Base-by-base conservation (phyloP, 306 rosid genomes). In the Casuarina glauca region DNA sequence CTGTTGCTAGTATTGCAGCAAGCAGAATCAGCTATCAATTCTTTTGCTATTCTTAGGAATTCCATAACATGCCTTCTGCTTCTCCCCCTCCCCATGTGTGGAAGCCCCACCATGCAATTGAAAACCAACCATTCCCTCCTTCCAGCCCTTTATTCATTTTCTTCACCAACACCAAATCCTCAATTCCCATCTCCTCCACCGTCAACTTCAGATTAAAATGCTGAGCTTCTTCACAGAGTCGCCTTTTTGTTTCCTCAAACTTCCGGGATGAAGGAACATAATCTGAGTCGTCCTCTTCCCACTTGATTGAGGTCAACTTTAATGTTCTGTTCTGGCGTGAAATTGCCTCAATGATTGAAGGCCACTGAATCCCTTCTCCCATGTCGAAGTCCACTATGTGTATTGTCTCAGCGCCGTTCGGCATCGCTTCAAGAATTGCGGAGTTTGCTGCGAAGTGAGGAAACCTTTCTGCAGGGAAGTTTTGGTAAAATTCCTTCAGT, bases 401-500 rank as follows among this genome's bases (percentile, higher is more conserved):
- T 52, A 92, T 63, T 0, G 26, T 81, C 45, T 86, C 87, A 46
- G 72, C 89, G 72, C 86, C 90, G n/a, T 66, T 69, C 0, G 89
- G 86, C 5, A 86, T 49, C 11, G 89, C 81, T n/a, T 83, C 92
- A 0, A 90, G 71, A 61, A 92, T 90, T 1, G 89, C 73, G 0
- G 89, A 82, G 82, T 87, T 80, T 15, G 93, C 89, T 11, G 83
- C 76, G 32, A 71, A 87, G 78, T 92, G 89, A 58, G 91, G 89
- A 75, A 88, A 48, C 73, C 73, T 87, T 4, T 84, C 89, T 41
- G 57, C 52, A 4, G 93, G 91, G 42, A 80, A 45, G 6, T 79
- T 87, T 76, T 88, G 93, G 74, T 80, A 84, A 72, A 87, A 63
- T 12, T 79, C 81, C 58, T 74, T 84, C n/a, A 81, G 73, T 11